phyloP scores from a whole-genome alignment of 148 eudicot genomes.

The Spergularia marina region DNA sequence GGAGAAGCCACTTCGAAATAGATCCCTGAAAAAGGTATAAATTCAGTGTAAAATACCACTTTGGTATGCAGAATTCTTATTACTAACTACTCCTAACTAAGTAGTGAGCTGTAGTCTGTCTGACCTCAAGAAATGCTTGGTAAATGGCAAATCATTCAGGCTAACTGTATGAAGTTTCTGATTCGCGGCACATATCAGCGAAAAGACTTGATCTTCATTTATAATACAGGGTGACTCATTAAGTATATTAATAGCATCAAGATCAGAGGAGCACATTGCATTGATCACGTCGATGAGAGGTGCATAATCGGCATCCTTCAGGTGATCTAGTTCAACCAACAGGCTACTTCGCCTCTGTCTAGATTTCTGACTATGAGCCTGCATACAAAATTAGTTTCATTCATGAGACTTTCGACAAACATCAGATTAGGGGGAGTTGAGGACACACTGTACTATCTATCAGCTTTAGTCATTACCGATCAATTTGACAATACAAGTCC shows the following conservation, averaged over 20 bases:
- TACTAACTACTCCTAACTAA: too few relatives aligned
- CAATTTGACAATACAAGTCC: too few relatives aligned
- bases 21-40: slow-evolving; percentile 34
- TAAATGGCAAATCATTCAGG: slow-evolving; percentile 44
- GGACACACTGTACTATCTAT: too few relatives aligned
- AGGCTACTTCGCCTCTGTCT: slow-evolving; percentile 31
- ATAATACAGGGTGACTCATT: slow-evolving; percentile 35
- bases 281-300: slow-evolving; percentile 47
- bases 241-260: slow-evolving; percentile 40
- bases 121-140: slow-evolving; percentile 49
- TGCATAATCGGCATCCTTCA: slow-evolving; percentile 42
- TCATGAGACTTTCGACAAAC: background rate
- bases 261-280: slow-evolving; percentile 26
- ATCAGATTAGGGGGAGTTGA: too few relatives aligned
- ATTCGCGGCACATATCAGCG: slow-evolving; percentile 43
- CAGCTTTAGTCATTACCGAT: too few relatives aligned
- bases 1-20: slow-evolving; percentile 43
- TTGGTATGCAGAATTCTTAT: background rate
- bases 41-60: background rate
- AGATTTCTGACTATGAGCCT: slow-evolving; percentile 46
- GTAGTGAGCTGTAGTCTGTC: slow-evolving; percentile 11
- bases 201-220: slow-evolving; percentile 40
- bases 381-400: slow-evolving; percentile 10
- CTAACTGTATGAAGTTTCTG: slow-evolving; percentile 45
- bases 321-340: slow-evolving; percentile 35